A percentile compares a stretch with the other conserved stretches of the same genome.
Conservation (phyloP, 768 basidiomycete genomes). For the Tricholoma matsutake region DNA sequence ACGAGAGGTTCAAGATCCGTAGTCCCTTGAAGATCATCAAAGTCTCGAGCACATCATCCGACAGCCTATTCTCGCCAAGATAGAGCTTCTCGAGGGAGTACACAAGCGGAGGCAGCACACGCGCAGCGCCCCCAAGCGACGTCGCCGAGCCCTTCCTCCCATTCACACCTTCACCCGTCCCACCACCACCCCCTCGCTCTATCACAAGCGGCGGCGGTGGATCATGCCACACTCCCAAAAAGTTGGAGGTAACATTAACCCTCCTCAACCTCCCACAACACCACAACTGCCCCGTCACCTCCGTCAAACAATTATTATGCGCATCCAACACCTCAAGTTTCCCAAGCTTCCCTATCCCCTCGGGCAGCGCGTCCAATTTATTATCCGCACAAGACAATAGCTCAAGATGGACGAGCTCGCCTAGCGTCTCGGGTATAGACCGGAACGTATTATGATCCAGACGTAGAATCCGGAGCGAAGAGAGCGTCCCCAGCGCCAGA, state of each 20-base stretch:
- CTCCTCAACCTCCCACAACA: slow-evolving; percentile 66
- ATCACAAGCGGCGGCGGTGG: slow-evolving; percentile 39
- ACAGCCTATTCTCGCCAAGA: slow-evolving; percentile 86
- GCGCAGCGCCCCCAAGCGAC: slow-evolving; percentile 25
- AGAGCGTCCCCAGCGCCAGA: slow-evolving; percentile 65
- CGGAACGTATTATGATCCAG: slow-evolving; percentile 88
- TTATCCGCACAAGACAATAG: slow-evolving; percentile 90
- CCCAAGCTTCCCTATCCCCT: slow-evolving; percentile 71
- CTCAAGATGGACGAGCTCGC: slow-evolving; percentile 66
- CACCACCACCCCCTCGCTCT: not conserved
- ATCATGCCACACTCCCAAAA: slow-evolving; percentile 69
- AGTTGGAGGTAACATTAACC: slow-evolving; percentile 89
- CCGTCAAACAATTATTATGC: slow-evolving; percentile 85
- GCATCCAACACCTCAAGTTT: slow-evolving; percentile 77
- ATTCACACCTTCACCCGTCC: not conserved
- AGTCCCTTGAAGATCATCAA: slow-evolving; percentile 77
- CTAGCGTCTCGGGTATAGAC: slow-evolving; percentile 79
- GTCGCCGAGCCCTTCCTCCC: slow-evolving; percentile 34
- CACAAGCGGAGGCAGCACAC: slow-evolving; percentile 55
- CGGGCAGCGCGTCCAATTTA: slow-evolving; percentile 71
- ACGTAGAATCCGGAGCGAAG: slow-evolving; percentile 65
- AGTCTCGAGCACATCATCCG: slow-evolving; percentile 73
- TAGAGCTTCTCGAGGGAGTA: slow-evolving; percentile 74
- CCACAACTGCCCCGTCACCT: slow-evolving; percentile 80
- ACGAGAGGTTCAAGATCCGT: slow-evolving; percentile 83